A percentile compares a stretch with the other conserved stretches of the same genome.
phyloP scores from a whole-genome alignment of 345 rosid species.

The Brassica cretica region DNA sequence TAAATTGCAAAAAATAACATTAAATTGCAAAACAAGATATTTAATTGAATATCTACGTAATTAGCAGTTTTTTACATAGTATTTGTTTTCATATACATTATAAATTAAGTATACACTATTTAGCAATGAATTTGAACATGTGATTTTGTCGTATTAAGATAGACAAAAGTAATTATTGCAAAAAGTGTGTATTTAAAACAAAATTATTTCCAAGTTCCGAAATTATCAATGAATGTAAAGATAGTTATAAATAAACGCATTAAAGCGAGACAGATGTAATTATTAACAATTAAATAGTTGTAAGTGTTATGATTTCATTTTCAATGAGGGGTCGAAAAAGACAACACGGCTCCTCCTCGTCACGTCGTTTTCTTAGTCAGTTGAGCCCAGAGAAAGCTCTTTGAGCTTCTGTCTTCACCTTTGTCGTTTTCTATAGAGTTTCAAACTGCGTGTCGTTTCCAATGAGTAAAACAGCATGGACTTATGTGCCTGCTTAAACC shows the following conservation, averaged over 20 bases:
- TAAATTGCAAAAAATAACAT: too few species aligned
- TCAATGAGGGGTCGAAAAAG: neutral
- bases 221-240: neutral
- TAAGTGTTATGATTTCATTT: neutral
- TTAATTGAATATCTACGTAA: neutral
- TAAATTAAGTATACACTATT: neutral
- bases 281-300: neutral
- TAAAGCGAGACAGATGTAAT: neutral
- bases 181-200: neutral
- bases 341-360: constrained; percentile 4
- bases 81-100: neutral
- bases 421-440: constrained; percentile 14
- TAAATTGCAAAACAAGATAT: too few species aligned
- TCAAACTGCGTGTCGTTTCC: neutral
- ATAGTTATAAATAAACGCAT: neutral
- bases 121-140: neutral
- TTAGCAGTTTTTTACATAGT: neutral
- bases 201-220: neutral
- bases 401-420: neutral
- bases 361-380: neutral
- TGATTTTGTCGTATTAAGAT: neutral
- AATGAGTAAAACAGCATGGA: neutral
- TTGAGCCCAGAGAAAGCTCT: neutral
- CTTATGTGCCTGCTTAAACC: neutral
- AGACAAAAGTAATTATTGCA: neutral